Percentiles rank a stretch among this genome's conserved stretches.
Evolutionary conservation across 225 moss, liverwort and hornwort species (phyloP).

Genomic region (Ulota crispa): DNA sequence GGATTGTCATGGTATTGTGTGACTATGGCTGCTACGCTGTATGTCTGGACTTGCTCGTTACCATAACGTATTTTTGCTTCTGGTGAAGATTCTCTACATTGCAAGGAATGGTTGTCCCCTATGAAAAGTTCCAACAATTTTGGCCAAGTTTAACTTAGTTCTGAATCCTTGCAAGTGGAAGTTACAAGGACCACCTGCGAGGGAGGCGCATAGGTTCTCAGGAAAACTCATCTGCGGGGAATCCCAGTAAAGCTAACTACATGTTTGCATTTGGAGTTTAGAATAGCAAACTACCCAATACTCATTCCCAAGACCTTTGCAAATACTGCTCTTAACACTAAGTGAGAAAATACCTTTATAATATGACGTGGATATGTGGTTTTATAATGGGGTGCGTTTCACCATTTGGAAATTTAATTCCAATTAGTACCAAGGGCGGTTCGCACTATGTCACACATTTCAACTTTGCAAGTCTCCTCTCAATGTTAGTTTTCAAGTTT

Average conservation of each 20-base stretch:
- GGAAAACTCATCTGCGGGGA: background rate
- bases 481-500: too few species aligned
- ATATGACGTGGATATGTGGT: too few species aligned
- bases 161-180: background rate
- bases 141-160: background rate
- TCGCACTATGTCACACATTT: too few species aligned
- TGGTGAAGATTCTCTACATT: background rate
- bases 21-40: background rate
- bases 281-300: too few species aligned
- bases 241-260: background rate
- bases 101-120: background rate
- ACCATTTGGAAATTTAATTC: too few species aligned
- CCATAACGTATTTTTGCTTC: background rate
- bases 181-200: background rate
- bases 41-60: conserved; percentile 7
- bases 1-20: background rate
- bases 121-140: background rate
- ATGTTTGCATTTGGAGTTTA: too few species aligned
- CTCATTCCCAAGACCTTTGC: too few species aligned
- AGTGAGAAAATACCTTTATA: too few species aligned
- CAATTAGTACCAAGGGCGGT: too few species aligned
- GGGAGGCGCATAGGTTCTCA: background rate
- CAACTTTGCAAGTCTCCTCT: too few species aligned
- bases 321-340: too few species aligned
- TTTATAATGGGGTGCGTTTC: too few species aligned